Evolutionary conservation across 2,329 filamentous ascomycete species (phyloP), one percentile per base, ranked within the genome.

Genomic region (Calonectria crousiana): DNA sequence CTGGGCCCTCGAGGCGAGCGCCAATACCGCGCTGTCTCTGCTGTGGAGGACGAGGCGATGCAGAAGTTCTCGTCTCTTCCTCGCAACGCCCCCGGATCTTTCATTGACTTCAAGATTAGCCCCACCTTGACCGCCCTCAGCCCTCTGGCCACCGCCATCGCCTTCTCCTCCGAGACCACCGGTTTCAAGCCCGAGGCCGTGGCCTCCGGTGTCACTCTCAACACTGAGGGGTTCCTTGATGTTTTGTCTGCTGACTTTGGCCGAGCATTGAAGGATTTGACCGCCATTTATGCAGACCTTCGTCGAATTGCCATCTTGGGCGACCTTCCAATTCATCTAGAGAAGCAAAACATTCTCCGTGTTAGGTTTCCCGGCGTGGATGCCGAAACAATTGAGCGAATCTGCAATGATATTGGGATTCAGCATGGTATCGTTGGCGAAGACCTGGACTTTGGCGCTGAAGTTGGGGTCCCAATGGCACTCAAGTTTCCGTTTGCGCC

Each of bases 351-450:
- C 2, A 90, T 91, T 0, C 86, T 98, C 5, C 92, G 95, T 41
- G 92, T 98, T 2, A 93, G 95, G 36, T 98, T 99, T 81, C 95
- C 96, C 0, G 97, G 97, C 4, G 96, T 97, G 75, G 96, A 98
- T 80, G 92, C 92, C 0, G 91, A 93, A 20, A 95, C 94, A 0
- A 94, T 98, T 0, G 95, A 98, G 82, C 88, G 89, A 4, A 89
- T 99, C 1, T 98, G 96, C 83, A 92, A 95, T 60, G 97, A 99
- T 82, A 89, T 98, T 14, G 94, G 94, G n/a, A 89, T 99, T 10
- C 92, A 93, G 75, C 90, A 95, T 68, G 97, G 97, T 2, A 87
- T 94, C 5, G 90, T 98, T 5, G 87, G 90, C 16, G 93, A 98
- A 85, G 97, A 98, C 77, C 76, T 84, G 38, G 92, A 93, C 23